Evolutionary conservation across 2,329 filamentous ascomycete species (phyloP), one percentile per base, ranked within the genome.

Genomic region (Tolypocladium capitatum): DNA sequence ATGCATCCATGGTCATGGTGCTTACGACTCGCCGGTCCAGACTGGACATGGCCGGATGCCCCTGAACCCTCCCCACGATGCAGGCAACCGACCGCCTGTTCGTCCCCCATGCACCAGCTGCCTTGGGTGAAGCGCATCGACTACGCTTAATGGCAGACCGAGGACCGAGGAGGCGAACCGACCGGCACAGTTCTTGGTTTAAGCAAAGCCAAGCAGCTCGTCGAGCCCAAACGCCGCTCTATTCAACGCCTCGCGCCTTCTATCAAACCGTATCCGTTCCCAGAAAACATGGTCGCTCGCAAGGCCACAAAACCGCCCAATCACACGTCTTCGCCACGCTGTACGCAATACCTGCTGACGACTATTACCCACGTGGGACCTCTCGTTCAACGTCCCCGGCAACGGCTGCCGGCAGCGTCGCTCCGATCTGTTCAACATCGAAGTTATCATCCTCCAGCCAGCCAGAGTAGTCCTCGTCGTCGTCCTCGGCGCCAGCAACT

Each of bases 391-490:
- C 24, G 14, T 41, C 14, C 7, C 38, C 24, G 2, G 21, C 36
- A 28, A 41, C 14, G 14, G 6, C 4, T 11, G 14, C 21, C 5
- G 7, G 21, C 11, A 41, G 38, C 4, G 4, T 41, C 24, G 14
- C 38, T 16, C 27, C 34, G 7, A 24, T 30, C 35, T 33, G 30
- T 16, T 43, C 35, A 4, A 59, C 58, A 35, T 57, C 49, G 16
- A 56, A 44, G 38, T 40, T 24, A 33, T 57, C 40, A 11, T 60
- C 60, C 21, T 65, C 58, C 53, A 66, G 57, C 64, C 64, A 66
- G 14, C 61, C 62, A 16, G 63, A 64, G 46, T 60, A 67, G 43
- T 63, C 62, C 14, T 65, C 62, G 1, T 65, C 60, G 2, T 64
- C 63, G 5, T 61, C 58, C 5, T 52, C 55, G 16, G 28, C 20